Conservation (phyloP, 495 filamentous ascomycete genomes). For the Aspergillus carlsbadensis region DNA sequence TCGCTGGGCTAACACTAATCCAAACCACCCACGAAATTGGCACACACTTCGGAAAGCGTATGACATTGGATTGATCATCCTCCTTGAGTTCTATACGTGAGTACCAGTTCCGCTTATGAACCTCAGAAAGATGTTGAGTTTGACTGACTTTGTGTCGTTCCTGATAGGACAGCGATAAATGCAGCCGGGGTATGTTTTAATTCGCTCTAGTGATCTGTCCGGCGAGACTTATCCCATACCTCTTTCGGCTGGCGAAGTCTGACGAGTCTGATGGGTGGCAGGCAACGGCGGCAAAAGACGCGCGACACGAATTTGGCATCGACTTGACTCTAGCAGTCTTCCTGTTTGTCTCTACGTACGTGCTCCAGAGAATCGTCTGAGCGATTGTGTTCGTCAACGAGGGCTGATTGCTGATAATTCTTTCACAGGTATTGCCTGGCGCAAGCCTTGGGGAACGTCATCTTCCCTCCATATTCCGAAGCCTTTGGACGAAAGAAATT, state of each 20-base stretch:
- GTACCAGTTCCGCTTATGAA: no score
- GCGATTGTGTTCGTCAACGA: slow-evolving; percentile 11
- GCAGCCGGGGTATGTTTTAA: slow-evolving; percentile 25
- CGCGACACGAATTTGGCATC: slow-evolving; percentile 21
- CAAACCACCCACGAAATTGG: slow-evolving; percentile 30
- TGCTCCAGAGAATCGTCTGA: slow-evolving; percentile 15
- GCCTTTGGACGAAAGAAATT: slow-evolving; percentile 43
- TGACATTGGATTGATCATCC: slow-evolving; percentile 22
- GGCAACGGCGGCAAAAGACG: slow-evolving; percentile 23
- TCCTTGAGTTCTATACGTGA: slow-evolving; percentile 29
- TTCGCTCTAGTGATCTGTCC: neutral
- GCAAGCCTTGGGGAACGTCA: slow-evolving; percentile 44
- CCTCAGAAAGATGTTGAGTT: neutral
- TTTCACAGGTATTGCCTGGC: slow-evolving; percentile 36
- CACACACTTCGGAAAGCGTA: slow-evolving; percentile 17
- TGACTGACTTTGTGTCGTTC: neutral
- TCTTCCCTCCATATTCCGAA: slow-evolving; percentile 49
- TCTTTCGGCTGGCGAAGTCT: no score
- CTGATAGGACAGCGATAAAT: slow-evolving; percentile 27
- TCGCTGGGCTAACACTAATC: slow-evolving; percentile 18
- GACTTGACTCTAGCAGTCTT: slow-evolving; percentile 22
- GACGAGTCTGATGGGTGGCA: slow-evolving; percentile 5
- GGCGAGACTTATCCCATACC: no score
- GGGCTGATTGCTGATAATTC: neutral
- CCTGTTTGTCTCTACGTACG: slow-evolving; percentile 30